Evolutionary conservation across 2,329 filamentous ascomycete genomes (phyloP), one percentile per base, ranked within the genome.

Genomic region (Ilyonectria robusta): DNA sequence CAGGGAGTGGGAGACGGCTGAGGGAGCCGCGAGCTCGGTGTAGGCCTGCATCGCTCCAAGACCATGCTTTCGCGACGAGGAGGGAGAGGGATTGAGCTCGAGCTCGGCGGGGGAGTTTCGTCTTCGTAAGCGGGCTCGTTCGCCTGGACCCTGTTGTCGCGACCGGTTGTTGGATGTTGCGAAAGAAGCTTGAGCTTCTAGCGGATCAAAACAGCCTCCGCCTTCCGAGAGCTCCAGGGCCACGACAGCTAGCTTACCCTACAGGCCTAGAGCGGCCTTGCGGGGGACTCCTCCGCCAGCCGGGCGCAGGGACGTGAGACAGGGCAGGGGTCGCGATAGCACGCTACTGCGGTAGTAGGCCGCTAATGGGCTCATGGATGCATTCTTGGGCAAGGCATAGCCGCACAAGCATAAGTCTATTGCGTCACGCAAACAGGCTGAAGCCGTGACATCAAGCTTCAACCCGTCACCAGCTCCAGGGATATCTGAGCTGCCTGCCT

Each of bases 11-110:
- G 94, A 95, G 83, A 98, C 94, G 80, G 95, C 95, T 80, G 95
- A 97, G 61, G 96, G 95, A 85, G 95, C 93, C 81, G 94, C 91
- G 80, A 99, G 87, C 87, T 99, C 96, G 78, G 94, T 95, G 84
- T 98, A 98, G 87, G 94, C 97, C 89, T 98, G 95, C 95, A 98
- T 98, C 54, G 72, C 72, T 70, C 77, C 79, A 75, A 74, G 70
- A 77, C 73, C 81, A 82, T 82, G 76, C 72, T 79, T 76, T 70
- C 70, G 59, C 70, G 67, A 23, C 48, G 19, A 29, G 19, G 50
- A 63, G 50, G 44, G 59, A 66, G 58, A 69, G 40, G 70, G 65
- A 71, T 63, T 74, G 72, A 62, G 69, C 59, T 65, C 19, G 21
- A 51, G 40, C 19, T 46, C 62, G 11, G 54, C 21, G 13, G 29